Evolutionary conservation across 345 rosid genomes (phyloP).

Genomic region (Euphorbia lathyris): DNA sequence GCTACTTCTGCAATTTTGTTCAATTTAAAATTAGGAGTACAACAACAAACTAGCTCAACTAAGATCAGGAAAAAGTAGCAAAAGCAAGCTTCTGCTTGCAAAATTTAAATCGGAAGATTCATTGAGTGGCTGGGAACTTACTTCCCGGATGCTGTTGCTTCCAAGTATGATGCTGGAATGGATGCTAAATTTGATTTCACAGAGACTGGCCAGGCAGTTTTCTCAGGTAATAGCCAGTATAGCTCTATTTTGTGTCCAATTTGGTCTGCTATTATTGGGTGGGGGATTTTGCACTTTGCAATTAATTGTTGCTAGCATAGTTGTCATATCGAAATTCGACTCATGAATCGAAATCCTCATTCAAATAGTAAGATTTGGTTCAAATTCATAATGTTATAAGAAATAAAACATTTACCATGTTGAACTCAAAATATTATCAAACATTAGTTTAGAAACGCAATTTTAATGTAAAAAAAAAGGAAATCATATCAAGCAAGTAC

Average conservation of each 20-base stretch:
- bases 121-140: conserved; percentile 83
- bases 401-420: no score
- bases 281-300: no score
- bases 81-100: conserved; percentile 87
- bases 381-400: no score
- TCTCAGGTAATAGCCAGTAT: conserved; percentile 52
- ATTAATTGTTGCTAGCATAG: background rate
- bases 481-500: no score
- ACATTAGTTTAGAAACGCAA: no score
- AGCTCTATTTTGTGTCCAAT: background rate
- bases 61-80: conserved; percentile 89
- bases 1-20: no score
- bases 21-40: conserved; percentile 80
- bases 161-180: conserved; percentile 92
- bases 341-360: no score
- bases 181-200: conserved; percentile 88
- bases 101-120: conserved; percentile 72
- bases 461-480: no score
- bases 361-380: no score
- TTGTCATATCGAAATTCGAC: no score
- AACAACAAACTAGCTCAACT: conserved; percentile 80
- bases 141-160: conserved; percentile 74
- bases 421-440: no score
- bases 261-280: no score
- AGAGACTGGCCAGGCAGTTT: conserved; percentile 78